A percentile compares a stretch with the other conserved stretches of the same genome.
These are phyloP conservation scores for Helichrysum umbraculigerum DNA, from an alignment of 129 eudicot species.

Conservation along the genomic window DNA sequence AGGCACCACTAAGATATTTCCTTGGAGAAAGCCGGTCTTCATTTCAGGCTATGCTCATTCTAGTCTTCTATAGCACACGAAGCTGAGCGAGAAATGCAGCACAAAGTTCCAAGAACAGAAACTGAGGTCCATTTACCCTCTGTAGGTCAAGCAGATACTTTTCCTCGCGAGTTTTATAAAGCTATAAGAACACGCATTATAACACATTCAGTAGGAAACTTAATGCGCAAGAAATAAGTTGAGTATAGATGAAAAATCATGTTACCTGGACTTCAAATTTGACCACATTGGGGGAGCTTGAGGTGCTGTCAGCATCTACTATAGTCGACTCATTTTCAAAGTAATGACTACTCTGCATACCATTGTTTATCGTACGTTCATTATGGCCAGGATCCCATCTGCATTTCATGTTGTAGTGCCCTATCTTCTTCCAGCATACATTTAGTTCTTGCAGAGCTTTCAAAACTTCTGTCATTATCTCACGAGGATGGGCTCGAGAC, in stretches of 20 bases:
- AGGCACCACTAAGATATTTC: conserved; percentile 25
- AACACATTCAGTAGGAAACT: neutral
- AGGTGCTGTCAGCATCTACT: conserved; percentile 54
- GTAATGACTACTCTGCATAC: conserved; percentile 58
- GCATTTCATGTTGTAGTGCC: conserved; percentile 96
- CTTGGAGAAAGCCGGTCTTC: conserved; percentile 42
- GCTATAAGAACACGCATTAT: conserved; percentile 43
- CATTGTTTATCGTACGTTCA: conserved; percentile 49
- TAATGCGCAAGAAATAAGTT: neutral
- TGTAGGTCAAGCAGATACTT: conserved; percentile 72
- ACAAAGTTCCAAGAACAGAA: conserved; percentile 74
- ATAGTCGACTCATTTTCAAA: conserved; percentile 78
- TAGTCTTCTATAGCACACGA: conserved; percentile 58
- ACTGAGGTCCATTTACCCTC: conserved; percentile 64
- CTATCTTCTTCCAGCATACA: conserved; percentile 94
- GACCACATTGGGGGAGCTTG: conserved; percentile 59
- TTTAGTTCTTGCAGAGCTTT: conserved; percentile 94
- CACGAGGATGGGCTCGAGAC: conserved; percentile 98
- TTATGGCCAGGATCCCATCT: conserved; percentile 67
- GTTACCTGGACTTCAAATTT: conserved; percentile 96
- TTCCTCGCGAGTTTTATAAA: conserved; percentile 62
- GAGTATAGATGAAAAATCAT: neutral
- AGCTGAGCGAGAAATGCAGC: conserved; percentile 94
- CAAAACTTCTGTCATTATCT: conserved; percentile 88
- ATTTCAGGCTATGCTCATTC: conserved; percentile 29